Base-by-base conservation (phyloP, 352 stramenopile genomes). In the Thalassiosira delicatula region DNA sequence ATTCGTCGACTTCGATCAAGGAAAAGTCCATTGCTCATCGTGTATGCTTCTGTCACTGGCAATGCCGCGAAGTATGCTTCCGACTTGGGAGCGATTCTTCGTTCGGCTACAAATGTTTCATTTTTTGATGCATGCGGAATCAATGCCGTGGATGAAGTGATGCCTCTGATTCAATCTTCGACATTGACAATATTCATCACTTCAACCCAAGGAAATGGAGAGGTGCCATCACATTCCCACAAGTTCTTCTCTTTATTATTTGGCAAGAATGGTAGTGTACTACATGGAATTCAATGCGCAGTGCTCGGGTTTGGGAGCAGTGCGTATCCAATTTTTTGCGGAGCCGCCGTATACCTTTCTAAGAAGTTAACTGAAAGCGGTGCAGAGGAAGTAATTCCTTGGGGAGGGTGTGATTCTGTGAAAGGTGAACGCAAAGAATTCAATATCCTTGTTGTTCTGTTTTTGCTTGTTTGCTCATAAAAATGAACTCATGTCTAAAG, bases 181-280 rank as follows among this genome's bases (percentile, higher is more conserved):
- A 70, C 67, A 23, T 51, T 79, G 32, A 37, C 27, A 14, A 84
- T 84, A 54, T 84, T 84, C 40, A 51, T 84, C n/a, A 51, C 61
- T 2, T 79, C 68, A 27, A 79, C 76, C 1, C 76, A 84, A 63
- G 76, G 76, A 35, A 84, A 84, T 63, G 76, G 76, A 53, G 76
- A 84, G 33, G n/a, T 84, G 3, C 76, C 76, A 21, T 79, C 68
- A 3, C 59, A 66, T 27, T 63, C 76, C 33, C 7, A 67, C 9
- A 79, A 79, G 30, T 84, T 84, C 27, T 84, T 84, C 21, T 84
- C 76, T 0, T 29, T 54, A 17, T 59, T 84, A 32, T 84, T 84
- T 68, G 51, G 53, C 11, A 54, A 84, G n/a, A 74, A 79, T 40
- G 61, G 60, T 2, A 25, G 33, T 53, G 1, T 75, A 4, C 37